Percentiles rank a stretch among this genome's conserved stretches.
phyloP scores from a whole-genome alignment of 2,329 filamentous ascomycete genomes.

The Trichoderma sp. region DNA sequence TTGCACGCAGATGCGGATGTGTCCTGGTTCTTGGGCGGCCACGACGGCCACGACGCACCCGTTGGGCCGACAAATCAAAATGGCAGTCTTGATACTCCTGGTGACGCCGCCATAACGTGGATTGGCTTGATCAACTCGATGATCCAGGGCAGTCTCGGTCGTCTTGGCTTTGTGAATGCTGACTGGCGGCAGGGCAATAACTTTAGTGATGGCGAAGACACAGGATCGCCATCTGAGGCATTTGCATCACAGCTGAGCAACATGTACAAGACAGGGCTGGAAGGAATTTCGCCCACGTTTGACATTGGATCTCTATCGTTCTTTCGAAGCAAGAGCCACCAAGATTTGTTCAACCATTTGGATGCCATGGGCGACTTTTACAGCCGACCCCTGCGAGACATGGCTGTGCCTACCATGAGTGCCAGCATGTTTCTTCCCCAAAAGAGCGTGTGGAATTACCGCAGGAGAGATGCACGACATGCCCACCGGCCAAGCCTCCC shows the following conservation, averaged over 20 bases:
- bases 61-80: background rate
- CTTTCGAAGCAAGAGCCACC: slow-evolving; percentile 51
- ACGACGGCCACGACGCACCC: slow-evolving; percentile 12
- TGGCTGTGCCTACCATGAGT: slow-evolving; percentile 56
- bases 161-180: slow-evolving; percentile 16
- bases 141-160: slow-evolving; percentile 31
- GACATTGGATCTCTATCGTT: slow-evolving; percentile 56
- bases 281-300: slow-evolving; percentile 55
- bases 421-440: slow-evolving; percentile 56
- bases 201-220: slow-evolving; percentile 22
- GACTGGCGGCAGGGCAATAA: slow-evolving; percentile 25
- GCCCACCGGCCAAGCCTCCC: slow-evolving; percentile 30
- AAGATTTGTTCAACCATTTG: slow-evolving; percentile 52
- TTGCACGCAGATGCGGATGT: slow-evolving; percentile 52
- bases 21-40: slow-evolving; percentile 47
- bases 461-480: slow-evolving; percentile 36
- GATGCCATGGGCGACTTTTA: slow-evolving; percentile 52
- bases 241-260: slow-evolving; percentile 39
- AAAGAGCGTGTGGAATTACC: slow-evolving; percentile 53
- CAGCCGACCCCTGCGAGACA: slow-evolving; percentile 49
- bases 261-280: slow-evolving; percentile 52
- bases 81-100: background rate
- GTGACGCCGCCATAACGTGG: background rate
- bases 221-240: slow-evolving; percentile 33
- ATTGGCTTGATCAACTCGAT: background rate